Evolutionary conservation across 1,284 basidiomycete genomes (phyloP).

Genomic region (Inonotus obliquus): DNA sequence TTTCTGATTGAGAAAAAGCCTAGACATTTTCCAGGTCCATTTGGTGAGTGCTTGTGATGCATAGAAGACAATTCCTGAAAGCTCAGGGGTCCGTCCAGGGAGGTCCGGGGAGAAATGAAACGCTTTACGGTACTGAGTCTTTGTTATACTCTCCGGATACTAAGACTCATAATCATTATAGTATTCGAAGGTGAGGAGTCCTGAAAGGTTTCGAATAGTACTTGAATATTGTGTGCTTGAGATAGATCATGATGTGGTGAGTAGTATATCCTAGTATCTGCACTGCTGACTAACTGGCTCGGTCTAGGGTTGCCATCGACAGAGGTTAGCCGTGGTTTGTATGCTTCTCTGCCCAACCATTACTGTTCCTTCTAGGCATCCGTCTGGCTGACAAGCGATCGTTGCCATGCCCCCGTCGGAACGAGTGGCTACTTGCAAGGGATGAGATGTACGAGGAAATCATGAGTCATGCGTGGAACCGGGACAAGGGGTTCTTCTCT

Average conservation of each 20-base stretch:
- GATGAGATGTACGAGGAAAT: slow-evolving; percentile 84
- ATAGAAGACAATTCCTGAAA: not conserved
- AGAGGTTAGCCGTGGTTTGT: slow-evolving; percentile 44
- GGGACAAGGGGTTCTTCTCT: slow-evolving; percentile 60
- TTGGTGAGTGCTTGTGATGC: slow-evolving; percentile 46
- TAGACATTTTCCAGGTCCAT: slow-evolving; percentile 47
- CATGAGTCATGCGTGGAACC: slow-evolving; percentile 78
- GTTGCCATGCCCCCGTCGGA: slow-evolving; percentile 66
- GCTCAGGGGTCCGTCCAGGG: slow-evolving; percentile 57
- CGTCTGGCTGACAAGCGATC: slow-evolving; percentile 88
- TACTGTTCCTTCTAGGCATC: slow-evolving; percentile 56
- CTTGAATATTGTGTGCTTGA: not conserved
- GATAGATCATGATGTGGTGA: slow-evolving; percentile 82
- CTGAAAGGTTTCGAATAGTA: too few species aligned
- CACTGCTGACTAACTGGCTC: slow-evolving; percentile 9
- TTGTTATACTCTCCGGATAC: too few species aligned
- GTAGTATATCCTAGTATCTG: slow-evolving; percentile 19
- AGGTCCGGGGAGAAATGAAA: slow-evolving; percentile 76
- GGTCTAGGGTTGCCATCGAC: slow-evolving; percentile 82
- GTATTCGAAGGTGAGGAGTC: not conserved
- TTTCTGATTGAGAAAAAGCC: too few species aligned
- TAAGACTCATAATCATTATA: not conserved
- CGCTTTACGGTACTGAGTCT: slow-evolving; percentile 86
- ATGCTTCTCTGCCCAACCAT: slow-evolving; percentile 5
- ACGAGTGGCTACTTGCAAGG: slow-evolving; percentile 69